Evolutionary conservation across 345 rosid species (phyloP).

Genomic region (Erysimum cheiranthoides): DNA sequence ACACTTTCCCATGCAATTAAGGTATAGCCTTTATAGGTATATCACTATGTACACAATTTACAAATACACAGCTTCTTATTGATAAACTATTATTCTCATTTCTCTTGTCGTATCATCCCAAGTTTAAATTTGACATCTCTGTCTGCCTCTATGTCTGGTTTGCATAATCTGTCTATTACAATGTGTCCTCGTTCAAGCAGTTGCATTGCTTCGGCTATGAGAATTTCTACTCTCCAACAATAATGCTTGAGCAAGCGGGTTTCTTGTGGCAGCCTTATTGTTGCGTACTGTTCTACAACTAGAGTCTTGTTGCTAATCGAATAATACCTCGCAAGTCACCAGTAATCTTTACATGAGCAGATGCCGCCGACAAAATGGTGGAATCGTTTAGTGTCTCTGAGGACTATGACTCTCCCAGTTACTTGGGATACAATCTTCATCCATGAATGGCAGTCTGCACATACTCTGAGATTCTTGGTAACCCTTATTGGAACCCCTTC

Average conservation of each 20-base stretch:
- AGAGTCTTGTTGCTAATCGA: neutral
- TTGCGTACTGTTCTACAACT: too few species aligned
- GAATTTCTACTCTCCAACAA: slow-evolving; percentile 66
- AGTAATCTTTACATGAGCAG: slow-evolving; percentile 68
- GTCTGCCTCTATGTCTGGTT: neutral
- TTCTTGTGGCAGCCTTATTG: slow-evolving; percentile 58
- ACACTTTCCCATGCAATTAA: neutral
- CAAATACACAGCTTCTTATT: too few species aligned
- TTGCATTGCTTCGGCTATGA: slow-evolving; percentile 73
- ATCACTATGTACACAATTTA: too few species aligned
- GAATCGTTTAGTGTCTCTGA: slow-evolving; percentile 70
- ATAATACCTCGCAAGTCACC: slow-evolving; percentile 44
- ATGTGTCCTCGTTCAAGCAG: slow-evolving; percentile 48
- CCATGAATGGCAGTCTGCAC: slow-evolving; percentile 62
- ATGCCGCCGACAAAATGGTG: slow-evolving; percentile 59
- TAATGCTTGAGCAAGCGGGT: slow-evolving; percentile 67
- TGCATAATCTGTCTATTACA: neutral
- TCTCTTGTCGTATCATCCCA: too few species aligned
- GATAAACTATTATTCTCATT: too few species aligned
- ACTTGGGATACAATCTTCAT: slow-evolving; percentile 51
- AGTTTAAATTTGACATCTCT: neutral
- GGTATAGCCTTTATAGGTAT: too few species aligned
- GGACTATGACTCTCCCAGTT: slow-evolving; percentile 53
- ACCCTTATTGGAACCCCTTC: slow-evolving; percentile 55
- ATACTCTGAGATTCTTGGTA: slow-evolving; percentile 68